phyloP scores from a whole-genome alignment of 257 asterid genomes.

The Solanum corneliomulleri region DNA sequence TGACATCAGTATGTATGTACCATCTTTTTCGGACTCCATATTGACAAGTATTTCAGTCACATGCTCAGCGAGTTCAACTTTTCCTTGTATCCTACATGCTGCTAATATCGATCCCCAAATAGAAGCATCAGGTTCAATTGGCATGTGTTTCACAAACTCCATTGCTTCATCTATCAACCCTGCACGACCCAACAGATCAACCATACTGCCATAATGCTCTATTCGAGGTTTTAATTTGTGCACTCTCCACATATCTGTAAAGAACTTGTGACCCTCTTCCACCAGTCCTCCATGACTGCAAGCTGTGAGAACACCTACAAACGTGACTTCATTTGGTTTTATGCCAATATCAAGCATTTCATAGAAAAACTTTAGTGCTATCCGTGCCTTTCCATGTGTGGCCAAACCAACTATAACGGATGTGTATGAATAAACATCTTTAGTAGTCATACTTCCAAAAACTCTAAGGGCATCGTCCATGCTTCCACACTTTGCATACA shows the following conservation, averaged over 20 bases:
- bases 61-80: constrained; percentile 19
- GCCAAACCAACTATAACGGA: constrained; percentile 21
- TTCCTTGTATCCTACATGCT: constrained; percentile 24
- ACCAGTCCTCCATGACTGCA: constrained; percentile 23
- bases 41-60: constrained; percentile 8
- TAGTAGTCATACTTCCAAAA: constrained; percentile 9
- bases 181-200: constrained; percentile 22
- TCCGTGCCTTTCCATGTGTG: constrained; percentile 19
- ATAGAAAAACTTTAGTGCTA: constrained; percentile 15
- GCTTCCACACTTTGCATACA: constrained; percentile 40
- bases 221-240: constrained; percentile 16
- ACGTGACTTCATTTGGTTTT: constrained; percentile 24
- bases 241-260: constrained; percentile 16
- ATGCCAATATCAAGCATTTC: constrained; percentile 17
- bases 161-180: constrained; percentile 21
- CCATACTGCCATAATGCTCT: constrained; percentile 33
- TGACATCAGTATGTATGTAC: constrained; percentile 20
- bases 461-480: constrained; percentile 6
- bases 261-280: constrained; percentile 14
- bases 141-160: constrained; percentile 12
- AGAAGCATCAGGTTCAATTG: constrained; percentile 17
- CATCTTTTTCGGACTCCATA: constrained; percentile 10
- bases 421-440: constrained; percentile 24
- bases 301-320: constrained; percentile 25
- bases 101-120: constrained; percentile 23